Evolutionary conservation across 1,284 basidiomycete genomes (phyloP).

Genomic region (Sanghuangporus sanghuang): DNA sequence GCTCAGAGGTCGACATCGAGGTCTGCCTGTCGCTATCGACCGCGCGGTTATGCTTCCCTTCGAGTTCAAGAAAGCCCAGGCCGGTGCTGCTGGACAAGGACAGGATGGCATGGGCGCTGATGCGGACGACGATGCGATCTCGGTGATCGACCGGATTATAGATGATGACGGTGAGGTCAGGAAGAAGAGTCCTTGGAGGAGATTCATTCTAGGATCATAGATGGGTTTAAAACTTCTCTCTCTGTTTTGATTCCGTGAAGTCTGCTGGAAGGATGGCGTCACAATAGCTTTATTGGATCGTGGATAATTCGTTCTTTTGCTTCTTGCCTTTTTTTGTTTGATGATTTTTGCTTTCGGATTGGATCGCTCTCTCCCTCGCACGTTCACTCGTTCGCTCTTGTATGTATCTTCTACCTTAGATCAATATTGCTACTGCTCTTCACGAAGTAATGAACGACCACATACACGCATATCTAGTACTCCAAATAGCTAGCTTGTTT

Average conservation of each 20-base stretch:
- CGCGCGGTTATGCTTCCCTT: constrained; percentile 73
- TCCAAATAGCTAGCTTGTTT: neutral
- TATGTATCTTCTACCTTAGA: neutral
- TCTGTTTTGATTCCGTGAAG: too few species aligned
- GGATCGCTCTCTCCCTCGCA: neutral
- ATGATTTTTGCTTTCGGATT: neutral
- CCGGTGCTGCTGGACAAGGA: neutral
- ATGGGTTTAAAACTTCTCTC: too few species aligned
- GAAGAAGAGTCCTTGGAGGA: neutral
- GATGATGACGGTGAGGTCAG: neutral
- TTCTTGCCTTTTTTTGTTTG: too few species aligned
- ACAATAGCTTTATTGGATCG: too few species aligned
- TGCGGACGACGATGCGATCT: neutral
- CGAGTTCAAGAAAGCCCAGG: constrained; percentile 36
- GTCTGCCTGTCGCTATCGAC: constrained; percentile 85
- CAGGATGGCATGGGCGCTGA: neutral
- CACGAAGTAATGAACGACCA: too few species aligned
- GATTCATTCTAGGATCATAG: neutral
- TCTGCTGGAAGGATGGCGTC: too few species aligned
- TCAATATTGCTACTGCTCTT: too few species aligned
- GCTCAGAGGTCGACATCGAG: constrained; percentile 90
- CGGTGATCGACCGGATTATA: neutral
- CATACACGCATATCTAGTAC: neutral
- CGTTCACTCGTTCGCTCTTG: neutral
- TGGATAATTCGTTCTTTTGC: too few species aligned